Evolutionary conservation across 768 basidiomycete genomes (phyloP), one percentile per base, ranked within the genome.

Genomic region (Mycena latifolia): DNA sequence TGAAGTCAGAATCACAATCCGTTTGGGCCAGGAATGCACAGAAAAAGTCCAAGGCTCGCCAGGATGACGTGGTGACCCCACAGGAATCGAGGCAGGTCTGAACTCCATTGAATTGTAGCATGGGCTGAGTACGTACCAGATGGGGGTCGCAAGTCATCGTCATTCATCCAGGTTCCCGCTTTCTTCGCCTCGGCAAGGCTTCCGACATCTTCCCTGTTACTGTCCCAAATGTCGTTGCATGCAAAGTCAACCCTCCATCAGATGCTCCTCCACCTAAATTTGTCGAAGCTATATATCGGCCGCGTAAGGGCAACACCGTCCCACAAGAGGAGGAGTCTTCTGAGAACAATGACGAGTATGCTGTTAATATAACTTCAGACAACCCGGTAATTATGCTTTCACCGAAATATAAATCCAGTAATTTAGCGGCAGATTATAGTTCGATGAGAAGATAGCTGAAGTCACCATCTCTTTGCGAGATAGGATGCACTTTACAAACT

Each of bases 401-500:
- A 8, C 24, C 37, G 4, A 46, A 46, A 46, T 46, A 46, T 2
- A 4, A 18, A 18, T 46, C 22, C 20, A n/a, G 45, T 25, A 14
- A 46, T 14, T 46, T 25, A 46, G 45, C 9, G 12, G 29, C 25
- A 58, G 56, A 35, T 33, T 55, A 15, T 35, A 94, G 92, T 92
- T 95, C 63, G 89, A 93, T 65, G 83, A 85, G 25, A 95, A 95
- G 73, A 84, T 97, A 28, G 83, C 89, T 4, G 87, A 88, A 5
- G 89, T 94, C 22, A 85, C 86, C 1, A 77, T 87, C 43, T 93
- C 93, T 4, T 82, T 95, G 45, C 88, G 92, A 27, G 93, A 94
- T 58, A 82, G 93, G 56, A 94, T 94, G 93, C 85, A 89, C 31
- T 94, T 94, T 94, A 94, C 78, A 94, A 94, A 76, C 81, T 94